A percentile compares a stretch with the other conserved stretches of the same genome.
These are phyloP conservation scores for Xanthoparmelia taractica DNA, from an alignment of 495 filamentous ascomycete genomes.

Conservation along the genomic window DNA sequence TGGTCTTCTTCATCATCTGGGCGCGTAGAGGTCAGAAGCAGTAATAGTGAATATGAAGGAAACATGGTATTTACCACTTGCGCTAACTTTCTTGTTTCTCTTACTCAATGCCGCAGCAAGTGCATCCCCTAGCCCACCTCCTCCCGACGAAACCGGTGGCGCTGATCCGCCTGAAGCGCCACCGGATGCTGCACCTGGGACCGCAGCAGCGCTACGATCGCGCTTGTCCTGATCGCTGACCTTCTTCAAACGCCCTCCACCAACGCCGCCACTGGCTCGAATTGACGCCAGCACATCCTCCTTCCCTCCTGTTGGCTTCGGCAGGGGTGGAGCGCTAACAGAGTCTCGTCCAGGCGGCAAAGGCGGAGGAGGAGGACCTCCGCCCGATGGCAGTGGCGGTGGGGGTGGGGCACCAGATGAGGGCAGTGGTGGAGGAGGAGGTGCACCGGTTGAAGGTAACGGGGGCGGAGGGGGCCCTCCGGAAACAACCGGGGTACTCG, in stretches of 20 bases:
- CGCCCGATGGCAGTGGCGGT: constrained; percentile 39
- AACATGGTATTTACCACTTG: constrained; percentile 65
- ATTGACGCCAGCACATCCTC: constrained; percentile 75
- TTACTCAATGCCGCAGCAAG: constrained; percentile 67
- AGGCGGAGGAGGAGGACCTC: constrained; percentile 61
- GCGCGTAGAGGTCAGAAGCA: constrained; percentile 26
- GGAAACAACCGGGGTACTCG: constrained; percentile 33
- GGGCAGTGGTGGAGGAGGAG: constrained; percentile 43
- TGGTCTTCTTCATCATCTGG: constrained; percentile 71
- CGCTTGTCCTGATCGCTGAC: constrained; percentile 68
- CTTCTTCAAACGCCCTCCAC: constrained; percentile 64
- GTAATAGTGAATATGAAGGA: neutral
- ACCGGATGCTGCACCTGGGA: constrained; percentile 51
- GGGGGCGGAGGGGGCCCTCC: constrained; percentile 35
- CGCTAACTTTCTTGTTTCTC: constrained; percentile 81
- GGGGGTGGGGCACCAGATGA: constrained; percentile 35
- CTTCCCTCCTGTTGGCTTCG: constrained; percentile 44
- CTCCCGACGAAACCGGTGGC: constrained; percentile 37
- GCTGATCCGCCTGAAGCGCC: constrained; percentile 50
- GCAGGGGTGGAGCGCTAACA: constrained; percentile 52
- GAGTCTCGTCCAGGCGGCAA: constrained; percentile 57
- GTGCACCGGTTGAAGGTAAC: constrained; percentile 26
- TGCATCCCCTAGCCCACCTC: constrained; percentile 70
- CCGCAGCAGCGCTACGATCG: constrained; percentile 67
- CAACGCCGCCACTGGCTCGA: constrained; percentile 64